Evolutionary conservation across 2,329 filamentous ascomycete genomes (phyloP).

Genomic region (Sclerotinia borealis): DNA sequence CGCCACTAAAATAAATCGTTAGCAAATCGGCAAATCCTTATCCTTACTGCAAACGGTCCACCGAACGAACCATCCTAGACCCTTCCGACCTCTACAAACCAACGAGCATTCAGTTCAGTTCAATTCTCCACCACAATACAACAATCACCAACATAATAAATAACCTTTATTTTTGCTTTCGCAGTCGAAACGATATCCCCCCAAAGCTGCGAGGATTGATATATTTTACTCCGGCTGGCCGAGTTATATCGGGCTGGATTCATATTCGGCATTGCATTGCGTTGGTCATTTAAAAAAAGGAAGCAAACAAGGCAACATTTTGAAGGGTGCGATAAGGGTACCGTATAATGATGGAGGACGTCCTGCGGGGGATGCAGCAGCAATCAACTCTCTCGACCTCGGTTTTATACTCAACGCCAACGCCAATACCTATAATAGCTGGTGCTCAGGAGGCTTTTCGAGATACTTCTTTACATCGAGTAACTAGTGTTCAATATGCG

Average conservation of each 20-base stretch:
- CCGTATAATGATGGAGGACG: slow-evolving; percentile 19
- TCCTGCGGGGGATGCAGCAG: slow-evolving; percentile 19
- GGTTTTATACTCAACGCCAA: slow-evolving; percentile 8
- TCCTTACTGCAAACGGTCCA: not conserved
- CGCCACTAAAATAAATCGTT: not conserved
- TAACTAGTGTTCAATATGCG: not conserved
- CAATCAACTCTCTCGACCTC: slow-evolving; percentile 23
- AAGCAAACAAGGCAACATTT: not conserved
- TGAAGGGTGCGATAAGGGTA: slow-evolving; percentile 10
- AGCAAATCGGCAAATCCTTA: slow-evolving; percentile 1
- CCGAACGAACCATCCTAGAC: not conserved
- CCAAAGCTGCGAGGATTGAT: not conserved
- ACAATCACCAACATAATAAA: not conserved
- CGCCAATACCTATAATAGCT: slow-evolving; percentile 12
- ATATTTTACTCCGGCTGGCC: slow-evolving; percentile 10
- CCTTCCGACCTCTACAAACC: not conserved
- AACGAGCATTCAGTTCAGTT: not conserved
- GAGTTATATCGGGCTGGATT: slow-evolving; percentile 7
- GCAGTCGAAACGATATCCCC: not conserved
- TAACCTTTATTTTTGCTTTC: not conserved
- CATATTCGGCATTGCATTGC: not conserved
- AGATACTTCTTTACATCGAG: slow-evolving; percentile 7
- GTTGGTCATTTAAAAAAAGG: not conserved
- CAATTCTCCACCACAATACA: slow-evolving; percentile 1
- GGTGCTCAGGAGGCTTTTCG: slow-evolving; percentile 8